Base-by-base conservation (phyloP, 176 grass and related monocot genomes). In the Otatea glauca region DNA sequence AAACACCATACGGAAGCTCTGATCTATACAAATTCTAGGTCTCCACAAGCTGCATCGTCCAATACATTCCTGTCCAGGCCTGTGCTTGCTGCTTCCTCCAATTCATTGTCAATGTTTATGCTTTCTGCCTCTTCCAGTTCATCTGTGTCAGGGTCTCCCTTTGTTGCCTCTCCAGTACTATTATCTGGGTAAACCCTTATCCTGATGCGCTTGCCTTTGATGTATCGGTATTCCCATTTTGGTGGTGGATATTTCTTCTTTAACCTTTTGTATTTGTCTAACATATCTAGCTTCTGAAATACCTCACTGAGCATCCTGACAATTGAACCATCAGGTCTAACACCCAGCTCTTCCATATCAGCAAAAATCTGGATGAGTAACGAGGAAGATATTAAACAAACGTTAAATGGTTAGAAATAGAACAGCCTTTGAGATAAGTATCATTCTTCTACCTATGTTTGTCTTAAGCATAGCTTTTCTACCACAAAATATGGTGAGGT, bases 321-420 rank as follows among this genome's bases (percentile, higher is more conserved):
- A 75, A 98, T 96, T 39, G 96, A 86, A 68, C 78, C 81, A 47
- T 94, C 91, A 81, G 96, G 96, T 69, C 89, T 95, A 65, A 98
- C 70, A 16, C 96, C 89, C 58, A 98, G 70, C 75, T 98, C 96
- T 70, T 98, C 93, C 93, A 98, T 98, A 89, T 98, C 96, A 87
- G 93, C 96, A 88, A 98, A 96, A 65, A 94, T 61, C 96, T 98
- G 34, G 25, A 83, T 3, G 73, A 58, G 54, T 61, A 50, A 18
- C 0, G 3, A 61, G 4, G 34, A 21, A 90, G 18, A 75, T 34
- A 87, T 50, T 68, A 72, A 65, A 86, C 17, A 74, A 39, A 15
- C 5, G 23, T 25, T 25, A 42, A 51, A 76, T 21, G 39, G 27
- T 70, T 80, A 81, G 10, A 70, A 84, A 45, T 6, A 45, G 41